phyloP scores from a whole-genome alignment of 306 rosid species.

The Cucurbita argyrosperma region DNA sequence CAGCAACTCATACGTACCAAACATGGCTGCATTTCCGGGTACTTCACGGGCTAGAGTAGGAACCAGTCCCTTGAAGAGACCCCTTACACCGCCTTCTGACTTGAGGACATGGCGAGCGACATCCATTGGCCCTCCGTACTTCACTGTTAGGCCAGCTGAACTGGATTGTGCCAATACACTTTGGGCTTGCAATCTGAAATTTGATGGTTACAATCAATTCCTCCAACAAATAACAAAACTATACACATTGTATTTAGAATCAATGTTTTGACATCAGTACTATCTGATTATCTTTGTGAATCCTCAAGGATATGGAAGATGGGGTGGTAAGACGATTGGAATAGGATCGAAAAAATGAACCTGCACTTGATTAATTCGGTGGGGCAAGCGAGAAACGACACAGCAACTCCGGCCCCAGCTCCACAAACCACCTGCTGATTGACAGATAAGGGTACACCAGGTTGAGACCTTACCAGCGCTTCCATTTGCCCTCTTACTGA shows the following conservation, averaged over 20 bases:
- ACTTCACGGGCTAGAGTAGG: constrained; percentile 89
- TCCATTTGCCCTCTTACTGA: constrained; percentile 88
- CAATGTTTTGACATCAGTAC: background rate
- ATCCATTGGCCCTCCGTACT: constrained; percentile 91
- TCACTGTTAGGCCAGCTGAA: constrained; percentile 38
- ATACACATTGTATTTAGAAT: background rate
- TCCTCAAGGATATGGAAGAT: background rate
- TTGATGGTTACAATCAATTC: background rate
- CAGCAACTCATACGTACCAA: constrained; percentile 69
- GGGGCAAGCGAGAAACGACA: constrained; percentile 86
- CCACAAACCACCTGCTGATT: constrained; percentile 67
- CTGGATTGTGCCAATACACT: constrained; percentile 54
- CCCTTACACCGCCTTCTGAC: constrained; percentile 74
- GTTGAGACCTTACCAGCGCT: constrained; percentile 53
- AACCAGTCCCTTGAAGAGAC: constrained; percentile 77
- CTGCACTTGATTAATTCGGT: constrained; percentile 96
- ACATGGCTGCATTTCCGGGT: constrained; percentile 94
- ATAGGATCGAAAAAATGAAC: constrained; percentile 15
- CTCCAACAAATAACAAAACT: background rate
- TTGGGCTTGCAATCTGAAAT: constrained; percentile 81
- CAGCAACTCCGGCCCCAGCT: constrained; percentile 92
- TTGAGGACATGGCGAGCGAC: constrained; percentile 71
- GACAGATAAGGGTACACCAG: constrained; percentile 54
- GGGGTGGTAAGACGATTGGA: background rate
- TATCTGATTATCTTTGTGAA: background rate